Conservation (phyloP, 106 monocot species). For the Acorus gramineus region DNA sequence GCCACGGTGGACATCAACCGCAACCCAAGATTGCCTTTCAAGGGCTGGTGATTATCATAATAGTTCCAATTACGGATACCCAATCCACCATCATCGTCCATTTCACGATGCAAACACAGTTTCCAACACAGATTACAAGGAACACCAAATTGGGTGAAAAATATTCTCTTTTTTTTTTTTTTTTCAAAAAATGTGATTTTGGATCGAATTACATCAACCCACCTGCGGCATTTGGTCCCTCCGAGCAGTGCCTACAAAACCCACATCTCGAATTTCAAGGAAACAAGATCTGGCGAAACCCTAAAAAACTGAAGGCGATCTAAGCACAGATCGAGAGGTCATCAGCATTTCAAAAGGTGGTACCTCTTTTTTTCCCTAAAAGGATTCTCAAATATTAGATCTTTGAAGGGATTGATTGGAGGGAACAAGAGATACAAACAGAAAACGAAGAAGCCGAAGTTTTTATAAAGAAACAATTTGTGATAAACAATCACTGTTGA, state of each 20-base stretch:
- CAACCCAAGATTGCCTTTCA: slow-evolving; percentile 50
- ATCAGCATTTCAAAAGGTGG: background rate
- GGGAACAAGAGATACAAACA: background rate
- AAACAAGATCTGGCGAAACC: background rate
- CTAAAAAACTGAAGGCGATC: background rate
- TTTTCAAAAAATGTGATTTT: too few relatives aligned
- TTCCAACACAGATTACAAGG: background rate
- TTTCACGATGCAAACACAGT: background rate
- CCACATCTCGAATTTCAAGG: background rate
- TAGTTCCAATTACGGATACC: slow-evolving; percentile 53
- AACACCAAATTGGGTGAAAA: background rate
- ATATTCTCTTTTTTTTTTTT: background rate
- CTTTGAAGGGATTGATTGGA: too few relatives aligned
- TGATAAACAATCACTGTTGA: background rate
- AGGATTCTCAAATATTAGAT: too few relatives aligned
- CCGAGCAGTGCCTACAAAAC: background rate
- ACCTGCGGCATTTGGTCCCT: slow-evolving; percentile 11
- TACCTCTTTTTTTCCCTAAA: background rate
- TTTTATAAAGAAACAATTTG: background rate
- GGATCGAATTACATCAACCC: slow-evolving; percentile 5
- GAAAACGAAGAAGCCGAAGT: background rate
- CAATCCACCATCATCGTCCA: slow-evolving; percentile 67
- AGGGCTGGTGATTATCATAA: slow-evolving; percentile 24
- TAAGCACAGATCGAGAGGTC: background rate
- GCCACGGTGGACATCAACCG: slow-evolving; percentile 58